phyloP scores from a whole-genome alignment of 202 grass and related monocot genomes.

The Musa balbisiana region DNA sequence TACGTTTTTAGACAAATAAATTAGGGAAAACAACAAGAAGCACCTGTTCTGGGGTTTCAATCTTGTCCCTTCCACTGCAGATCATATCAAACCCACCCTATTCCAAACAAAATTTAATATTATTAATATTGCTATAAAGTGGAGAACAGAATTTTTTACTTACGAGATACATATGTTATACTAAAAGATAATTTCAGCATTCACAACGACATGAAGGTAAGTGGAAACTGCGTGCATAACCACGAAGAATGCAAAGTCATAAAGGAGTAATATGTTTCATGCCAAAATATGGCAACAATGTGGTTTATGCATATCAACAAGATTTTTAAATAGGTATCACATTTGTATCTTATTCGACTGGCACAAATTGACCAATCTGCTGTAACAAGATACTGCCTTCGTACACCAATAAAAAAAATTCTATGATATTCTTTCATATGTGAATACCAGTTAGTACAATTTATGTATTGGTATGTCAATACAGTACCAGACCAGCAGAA shows the following conservation, averaged over 20 bases:
- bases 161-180: background rate
- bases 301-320: background rate
- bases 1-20: background rate
- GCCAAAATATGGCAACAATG: background rate
- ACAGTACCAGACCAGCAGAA: too few relatives aligned
- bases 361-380: too few relatives aligned
- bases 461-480: too few relatives aligned
- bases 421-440: too few relatives aligned
- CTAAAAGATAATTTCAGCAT: background rate
- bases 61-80: constrained; percentile 99
- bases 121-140: too few relatives aligned
- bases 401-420: too few relatives aligned
- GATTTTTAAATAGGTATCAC: too few relatives aligned
- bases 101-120: background rate
- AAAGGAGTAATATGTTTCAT: background rate
- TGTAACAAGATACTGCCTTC: too few relatives aligned
- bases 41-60: constrained; percentile 97
- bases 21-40: background rate
- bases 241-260: background rate
- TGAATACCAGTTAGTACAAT: too few relatives aligned
- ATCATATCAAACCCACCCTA: constrained; percentile 99
- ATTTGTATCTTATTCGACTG: too few relatives aligned
- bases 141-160: too few relatives aligned
- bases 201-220: background rate
- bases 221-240: background rate